Evolutionary conservation across 495 filamentous ascomycete genomes (phyloP), one percentile per base, ranked within the genome.

Genomic region (Penicillium canariense): DNA sequence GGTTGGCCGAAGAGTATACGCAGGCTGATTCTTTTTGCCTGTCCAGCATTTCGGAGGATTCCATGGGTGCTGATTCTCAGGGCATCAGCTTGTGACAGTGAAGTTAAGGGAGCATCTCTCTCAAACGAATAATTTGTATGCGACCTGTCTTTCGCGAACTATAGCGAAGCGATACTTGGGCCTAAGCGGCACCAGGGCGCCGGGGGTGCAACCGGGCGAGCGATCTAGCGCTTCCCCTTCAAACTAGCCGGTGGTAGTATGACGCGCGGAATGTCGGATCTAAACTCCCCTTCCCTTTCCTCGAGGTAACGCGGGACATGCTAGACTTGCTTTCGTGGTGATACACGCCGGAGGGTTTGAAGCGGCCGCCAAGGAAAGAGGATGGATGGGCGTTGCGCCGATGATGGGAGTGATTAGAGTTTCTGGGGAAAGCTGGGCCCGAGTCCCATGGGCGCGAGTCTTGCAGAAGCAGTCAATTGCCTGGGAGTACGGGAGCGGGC

Each of bases 261-360:
- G 20, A 47, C 27, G 10, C 26, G 44, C n/a, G 14, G 15, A 17
- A 38, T 1, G n/a, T 18, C 20, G 35, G 11, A 42, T 42, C 38
- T 22, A n/a, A 17, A 14, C 20, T 18, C 4, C 6, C 20, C 1
- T 12, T 38, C 43, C 12, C 3, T 40, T n/a, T n/a, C n/a, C n/a
- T 30, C 20, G 45, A 44, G 55, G 59, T 59, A 44, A 61, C 39
- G 55, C 52, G 48, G 43, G 31, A 42, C 38, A 46, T 27, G 28
- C 18, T 40, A 60, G 40, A 34, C 20, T 25, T 10, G n/a, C 20
- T 12, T n/a, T 9, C 4, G 22, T 30, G 48, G 59, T 60, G 50
- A 62, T 60, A 62, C 53, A 52, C 40, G 26, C 48, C 59, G 59
- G 56, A 56, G 56, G 55, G 50, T 55, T 57, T 52, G 28, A 35